These are phyloP conservation scores for Comarum palustre DNA, from an alignment of 306 rosid species.

Conservation along the genomic window DNA sequence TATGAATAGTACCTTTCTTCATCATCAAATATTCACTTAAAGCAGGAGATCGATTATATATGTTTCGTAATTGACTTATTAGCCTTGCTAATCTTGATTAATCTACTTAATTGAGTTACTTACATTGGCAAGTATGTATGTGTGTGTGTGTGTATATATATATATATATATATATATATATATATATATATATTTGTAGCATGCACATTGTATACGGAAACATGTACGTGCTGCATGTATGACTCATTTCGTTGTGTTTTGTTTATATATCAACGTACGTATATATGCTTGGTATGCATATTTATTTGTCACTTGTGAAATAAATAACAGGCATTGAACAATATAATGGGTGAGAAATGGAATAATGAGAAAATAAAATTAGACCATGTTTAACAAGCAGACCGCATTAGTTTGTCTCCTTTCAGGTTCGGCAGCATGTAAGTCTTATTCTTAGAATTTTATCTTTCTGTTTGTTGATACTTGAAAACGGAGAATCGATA, in stretches of 20 bases:
- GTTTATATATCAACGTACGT: neutral
- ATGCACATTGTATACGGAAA: slow-evolving; percentile 17
- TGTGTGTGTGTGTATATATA: too few species aligned
- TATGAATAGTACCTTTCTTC: neutral
- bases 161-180: neutral
- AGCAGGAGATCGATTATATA: neutral
- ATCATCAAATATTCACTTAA: neutral
- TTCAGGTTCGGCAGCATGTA: too few species aligned
- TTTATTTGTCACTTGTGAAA: neutral
- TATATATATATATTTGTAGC: neutral
- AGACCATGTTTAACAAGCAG: too few species aligned
- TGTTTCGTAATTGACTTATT: slow-evolving; percentile 6
- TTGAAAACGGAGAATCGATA: neutral
- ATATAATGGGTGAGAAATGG: neutral
- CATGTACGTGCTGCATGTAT: neutral
- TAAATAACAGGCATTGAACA: neutral
- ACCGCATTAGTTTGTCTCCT: too few species aligned
- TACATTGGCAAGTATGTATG: slow-evolving; percentile 4
- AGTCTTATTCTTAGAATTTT: neutral
- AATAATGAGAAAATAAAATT: neutral
- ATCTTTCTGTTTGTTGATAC: neutral
- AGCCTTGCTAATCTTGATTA: slow-evolving; percentile 1
- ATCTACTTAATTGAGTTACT: slow-evolving; percentile 8
- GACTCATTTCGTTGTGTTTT: neutral
- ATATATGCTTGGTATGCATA: neutral